Base-by-base conservation (phyloP, 495 filamentous ascomycete genomes). In the Usnea hakonensis region DNA sequence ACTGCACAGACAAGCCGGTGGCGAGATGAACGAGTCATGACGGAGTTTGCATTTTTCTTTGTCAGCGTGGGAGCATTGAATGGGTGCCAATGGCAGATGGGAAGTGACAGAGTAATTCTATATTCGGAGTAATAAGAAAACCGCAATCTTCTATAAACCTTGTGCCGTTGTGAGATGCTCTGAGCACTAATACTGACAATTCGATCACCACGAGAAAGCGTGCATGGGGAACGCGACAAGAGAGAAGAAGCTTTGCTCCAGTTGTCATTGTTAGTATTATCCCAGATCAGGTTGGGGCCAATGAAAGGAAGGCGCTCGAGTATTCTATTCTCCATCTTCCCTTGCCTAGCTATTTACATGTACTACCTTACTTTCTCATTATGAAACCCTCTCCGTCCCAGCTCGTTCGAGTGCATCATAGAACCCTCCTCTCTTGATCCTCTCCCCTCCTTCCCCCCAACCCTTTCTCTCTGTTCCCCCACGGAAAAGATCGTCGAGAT, bases 1-100 rank as follows among this genome's bases (percentile, higher is more conserved):
- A 50, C 37, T 35, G 40, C 44, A 40, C 16, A 57, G 32, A 46
- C 6, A 63, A 30, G 21, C 33, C 21, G n/a, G 32, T 61, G 9
- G 54, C 46, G 33, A 58, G 28, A 9, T 50, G 38, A 50, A 63
- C 61, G 58, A 66, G 40, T 66, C 48, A 66, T 55, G 64, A 66
- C 60, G 55, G 56, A 30, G 41, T 60, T 59, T 58, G 19, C 5
- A 21, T 46, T 63, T 52, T 63, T 48, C 37, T 40, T 66, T 36
- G 33, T 61, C 43, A 55, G 48, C 64, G 60, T 28, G 32, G 60
- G 61, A 63, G 60, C 61, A 55, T 59, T 35, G 26, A 56, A 6
- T 19, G 38, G 60, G 36, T 48, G 40, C 33, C 37, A 41, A 38
- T 26, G 33, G 43, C 58, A 61, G 30, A 61, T 46, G 33, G 40